phyloP scores from a whole-genome alignment of 345 rosid genomes.

The Citrus cavaleriei region DNA sequence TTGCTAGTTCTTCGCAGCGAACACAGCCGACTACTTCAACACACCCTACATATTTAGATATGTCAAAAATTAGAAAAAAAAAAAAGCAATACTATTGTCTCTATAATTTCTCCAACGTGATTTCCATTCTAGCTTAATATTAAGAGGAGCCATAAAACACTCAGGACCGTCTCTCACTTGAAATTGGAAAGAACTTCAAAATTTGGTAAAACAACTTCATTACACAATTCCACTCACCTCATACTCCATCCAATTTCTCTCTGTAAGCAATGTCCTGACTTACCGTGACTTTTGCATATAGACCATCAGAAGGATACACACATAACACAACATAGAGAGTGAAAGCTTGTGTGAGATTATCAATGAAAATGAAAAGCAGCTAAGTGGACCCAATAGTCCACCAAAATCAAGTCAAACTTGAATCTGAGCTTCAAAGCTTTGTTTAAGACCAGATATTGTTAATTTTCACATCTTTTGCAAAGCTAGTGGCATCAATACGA shows the following conservation, averaged over 20 bases:
- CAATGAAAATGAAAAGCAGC: not conserved
- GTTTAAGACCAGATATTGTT: not conserved
- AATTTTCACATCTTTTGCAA: not conserved
- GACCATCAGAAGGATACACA: not conserved
- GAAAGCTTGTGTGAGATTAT: no score
- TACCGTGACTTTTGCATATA: no score
- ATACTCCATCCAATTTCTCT: not conserved
- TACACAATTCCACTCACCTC: not conserved
- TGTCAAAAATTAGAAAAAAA: not conserved
- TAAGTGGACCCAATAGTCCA: not conserved
- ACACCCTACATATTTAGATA: slow-evolving; percentile 39
- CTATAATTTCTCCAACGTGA: not conserved
- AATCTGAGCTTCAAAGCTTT: not conserved
- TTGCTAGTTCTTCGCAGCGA: slow-evolving; percentile 47
- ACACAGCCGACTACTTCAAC: slow-evolving; percentile 66
- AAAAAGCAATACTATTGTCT: not conserved
- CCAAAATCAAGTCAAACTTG: not conserved
- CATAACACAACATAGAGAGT: not conserved
- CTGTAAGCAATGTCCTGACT: not conserved
- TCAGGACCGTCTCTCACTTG: not conserved
- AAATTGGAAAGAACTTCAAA: not conserved
- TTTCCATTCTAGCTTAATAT: not conserved
- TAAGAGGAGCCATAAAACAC: not conserved
- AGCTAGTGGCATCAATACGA: not conserved
- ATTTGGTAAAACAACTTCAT: not conserved